Evolutionary conservation across 352 stramenopile species (phyloP).

Genomic region (Phytophthora brassicae): DNA sequence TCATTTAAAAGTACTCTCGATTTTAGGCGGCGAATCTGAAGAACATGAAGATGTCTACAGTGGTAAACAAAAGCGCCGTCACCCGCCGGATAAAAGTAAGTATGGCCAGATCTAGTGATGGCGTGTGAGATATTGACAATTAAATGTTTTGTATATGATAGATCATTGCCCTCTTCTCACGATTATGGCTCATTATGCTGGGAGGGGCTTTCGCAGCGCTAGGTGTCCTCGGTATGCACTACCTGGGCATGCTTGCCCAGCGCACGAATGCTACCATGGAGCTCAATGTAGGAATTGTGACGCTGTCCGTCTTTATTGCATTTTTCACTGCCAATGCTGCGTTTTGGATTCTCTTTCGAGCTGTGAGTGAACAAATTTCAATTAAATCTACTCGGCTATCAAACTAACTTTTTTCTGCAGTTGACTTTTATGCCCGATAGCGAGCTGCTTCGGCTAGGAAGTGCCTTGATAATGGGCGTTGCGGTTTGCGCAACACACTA

Average conservation of each 20-base stretch:
- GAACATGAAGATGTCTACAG: slow-evolving; percentile 40
- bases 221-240: slow-evolving; percentile 70
- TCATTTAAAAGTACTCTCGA: neutral
- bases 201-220: slow-evolving; percentile 54
- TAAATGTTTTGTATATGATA: slow-evolving; percentile 10
- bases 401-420: slow-evolving; percentile 19
- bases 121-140: neutral
- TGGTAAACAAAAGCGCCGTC: slow-evolving; percentile 39
- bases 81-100: slow-evolving; percentile 36
- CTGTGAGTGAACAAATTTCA: slow-evolving; percentile 22
- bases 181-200: slow-evolving; percentile 52
- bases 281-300: slow-evolving; percentile 41
- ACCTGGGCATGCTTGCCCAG: slow-evolving; percentile 65
- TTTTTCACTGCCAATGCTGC: slow-evolving; percentile 56
- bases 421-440: slow-evolving; percentile 59
- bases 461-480: slow-evolving; percentile 60
- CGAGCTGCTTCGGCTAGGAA: slow-evolving; percentile 48
- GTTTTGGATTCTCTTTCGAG: slow-evolving; percentile 72
- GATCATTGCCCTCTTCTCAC: slow-evolving; percentile 61
- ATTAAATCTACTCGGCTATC: neutral
- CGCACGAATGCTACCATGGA: slow-evolving; percentile 42
- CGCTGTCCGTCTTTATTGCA: slow-evolving; percentile 51
- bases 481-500: slow-evolving; percentile 67
- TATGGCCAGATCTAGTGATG: neutral
- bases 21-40: slow-evolving; percentile 34